Conservation (phyloP, 192 early-diverging fungal genomes). For the Coemansia sp. region DNA sequence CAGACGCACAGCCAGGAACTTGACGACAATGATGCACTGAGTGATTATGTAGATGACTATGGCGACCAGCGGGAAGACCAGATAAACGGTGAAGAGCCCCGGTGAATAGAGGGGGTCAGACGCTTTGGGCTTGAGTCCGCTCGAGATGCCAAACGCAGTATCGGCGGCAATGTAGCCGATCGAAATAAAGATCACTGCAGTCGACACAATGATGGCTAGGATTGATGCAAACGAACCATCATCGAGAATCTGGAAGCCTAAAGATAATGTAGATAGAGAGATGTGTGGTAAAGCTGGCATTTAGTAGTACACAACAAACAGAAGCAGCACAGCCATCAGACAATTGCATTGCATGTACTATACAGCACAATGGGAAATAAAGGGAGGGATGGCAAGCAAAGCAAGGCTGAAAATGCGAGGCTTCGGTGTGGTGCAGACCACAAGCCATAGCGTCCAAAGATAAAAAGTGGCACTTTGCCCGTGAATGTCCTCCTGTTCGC, state of each 20-base stretch:
- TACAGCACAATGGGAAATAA: background rate
- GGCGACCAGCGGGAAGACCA: conserved; percentile 49
- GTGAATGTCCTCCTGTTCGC: background rate
- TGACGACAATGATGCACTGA: conserved; percentile 46
- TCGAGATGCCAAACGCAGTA: conserved; percentile 50
- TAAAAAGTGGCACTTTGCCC: background rate
- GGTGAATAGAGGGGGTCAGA: conserved; percentile 41
- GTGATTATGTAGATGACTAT: conserved; percentile 33
- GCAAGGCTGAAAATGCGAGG: background rate
- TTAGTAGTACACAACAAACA: conserved; percentile 2
- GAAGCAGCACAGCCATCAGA: background rate
- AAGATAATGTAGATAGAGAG: conserved; percentile 1
- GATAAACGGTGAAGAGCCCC: conserved; percentile 47
- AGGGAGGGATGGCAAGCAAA: background rate
- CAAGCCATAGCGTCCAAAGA: conserved; percentile 8
- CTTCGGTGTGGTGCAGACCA: background rate
- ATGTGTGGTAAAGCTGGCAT: background rate
- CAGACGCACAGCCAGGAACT: conserved; percentile 44
- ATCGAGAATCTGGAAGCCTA: conserved; percentile 53
- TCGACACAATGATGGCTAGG: conserved; percentile 31
- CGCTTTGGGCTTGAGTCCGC: conserved; percentile 42
- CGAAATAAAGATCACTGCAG: conserved; percentile 34
- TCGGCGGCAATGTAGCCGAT: conserved; percentile 53
- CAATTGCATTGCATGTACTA: background rate
- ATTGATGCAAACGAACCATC: conserved; percentile 52